Conservation (phyloP, 2,329 filamentous ascomycete genomes). For the Ophiostoma sp. region DNA sequence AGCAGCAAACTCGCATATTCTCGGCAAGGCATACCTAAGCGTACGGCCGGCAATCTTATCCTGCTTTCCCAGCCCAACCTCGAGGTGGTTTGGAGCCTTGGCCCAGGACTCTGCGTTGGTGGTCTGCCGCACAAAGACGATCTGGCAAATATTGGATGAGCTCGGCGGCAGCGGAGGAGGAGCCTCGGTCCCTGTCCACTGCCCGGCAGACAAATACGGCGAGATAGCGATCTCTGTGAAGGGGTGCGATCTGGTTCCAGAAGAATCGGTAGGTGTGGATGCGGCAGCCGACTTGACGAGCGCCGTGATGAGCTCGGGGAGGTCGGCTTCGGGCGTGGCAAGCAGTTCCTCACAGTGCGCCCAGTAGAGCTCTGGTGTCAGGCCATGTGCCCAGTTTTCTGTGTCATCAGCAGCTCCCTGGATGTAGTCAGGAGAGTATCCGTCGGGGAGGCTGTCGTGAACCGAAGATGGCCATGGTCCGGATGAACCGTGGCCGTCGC, state of each 20-base stretch:
- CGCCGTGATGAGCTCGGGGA: conserved; percentile 44
- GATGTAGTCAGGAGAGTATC: conserved; percentile 91
- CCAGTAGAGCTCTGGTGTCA: conserved; percentile 81
- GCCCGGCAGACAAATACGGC: conserved; percentile 29
- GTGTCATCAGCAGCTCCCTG: conserved; percentile 94
- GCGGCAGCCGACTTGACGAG: conserved; percentile 35
- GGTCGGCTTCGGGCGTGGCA: conserved; percentile 57
- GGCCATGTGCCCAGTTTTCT: conserved; percentile 81
- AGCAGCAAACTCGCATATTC: conserved; percentile 53
- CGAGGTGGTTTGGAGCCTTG: conserved; percentile 36
- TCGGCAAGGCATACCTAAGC: conserved; percentile 64
- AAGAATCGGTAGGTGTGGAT: neutral
- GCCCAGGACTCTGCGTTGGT: conserved; percentile 43
- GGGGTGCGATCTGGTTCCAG: neutral
- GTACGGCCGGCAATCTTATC: conserved; percentile 74
- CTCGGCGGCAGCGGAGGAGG: neutral
- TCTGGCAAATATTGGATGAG: conserved; percentile 27
- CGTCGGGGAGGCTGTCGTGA: conserved; percentile 41
- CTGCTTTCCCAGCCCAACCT: conserved; percentile 61
- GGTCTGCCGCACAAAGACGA: conserved; percentile 41
- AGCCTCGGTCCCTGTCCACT: conserved; percentile 15
- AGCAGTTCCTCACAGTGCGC: conserved; percentile 56
- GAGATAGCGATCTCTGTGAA: conserved; percentile 21
- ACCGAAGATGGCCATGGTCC: too few species aligned
- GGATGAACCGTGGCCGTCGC: conserved; percentile 16